Evolutionary conservation across 1,284 basidiomycete genomes (phyloP), one percentile per base, ranked within the genome.

Genomic region (Singerocomus inundabilis): DNA sequence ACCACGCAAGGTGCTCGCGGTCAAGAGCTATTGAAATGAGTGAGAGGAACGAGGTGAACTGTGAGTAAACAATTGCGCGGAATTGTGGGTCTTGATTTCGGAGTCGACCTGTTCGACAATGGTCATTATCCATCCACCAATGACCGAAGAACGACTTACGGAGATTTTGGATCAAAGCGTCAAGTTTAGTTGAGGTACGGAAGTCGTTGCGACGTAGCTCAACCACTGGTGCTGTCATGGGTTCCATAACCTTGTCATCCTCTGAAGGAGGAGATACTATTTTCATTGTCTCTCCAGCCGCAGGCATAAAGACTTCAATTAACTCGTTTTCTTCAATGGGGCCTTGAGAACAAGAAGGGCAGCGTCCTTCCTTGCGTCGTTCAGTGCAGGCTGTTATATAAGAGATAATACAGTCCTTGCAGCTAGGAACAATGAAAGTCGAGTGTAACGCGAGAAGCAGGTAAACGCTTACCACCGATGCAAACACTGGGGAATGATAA

Each of bases 61-160:
- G 93, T 2, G 90, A 93, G 67, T 95, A 95, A 2, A 96, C 87
- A 29, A 96, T 84, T 1, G 88, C 91, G 50, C 91, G 84, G 67
- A 92, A 90, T 53, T 75, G 78, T 2, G 90, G 87, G 55, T 95
- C 89, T 66, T 85, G 78, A 51, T 82, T 80, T 55, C 77, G 74
- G 38, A 91, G 62, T 29, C 75, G 76, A 32, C 78, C 87, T 88
- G 41, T 33, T 44, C 41, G 28, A 44, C 18, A 21, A 46, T 33
- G 21, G 39, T 40, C 31, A 47, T 40, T 10, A 1, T 2, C 16
- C 12, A 5, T 4, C 4, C 4, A 24, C 15, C 26, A 35, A 31
- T 49, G 30, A 45, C 3, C 32, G 34, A 29, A 39, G 12, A 25
- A 40, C 5, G 4, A 68, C 76, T 55, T 62, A 85, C 88, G 76